phyloP scores from a whole-genome alignment of 75 land plant species.

The Adiantum capillusveneris region DNA sequence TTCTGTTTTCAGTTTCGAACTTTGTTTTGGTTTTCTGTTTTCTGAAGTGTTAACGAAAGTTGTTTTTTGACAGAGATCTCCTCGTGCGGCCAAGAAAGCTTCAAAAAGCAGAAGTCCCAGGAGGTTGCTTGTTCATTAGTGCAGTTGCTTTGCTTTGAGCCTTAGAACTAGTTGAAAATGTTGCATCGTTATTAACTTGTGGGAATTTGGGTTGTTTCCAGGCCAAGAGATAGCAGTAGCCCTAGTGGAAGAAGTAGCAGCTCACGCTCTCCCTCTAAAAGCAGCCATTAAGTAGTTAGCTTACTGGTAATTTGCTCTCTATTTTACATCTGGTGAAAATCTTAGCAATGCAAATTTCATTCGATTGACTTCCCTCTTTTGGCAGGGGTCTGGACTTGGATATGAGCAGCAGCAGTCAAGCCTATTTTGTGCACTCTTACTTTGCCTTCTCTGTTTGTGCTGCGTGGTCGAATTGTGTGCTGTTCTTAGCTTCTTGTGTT shows the following conservation, averaged over 20 bases:
- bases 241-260: conserved; percentile 63
- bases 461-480: not conserved
- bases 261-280: conserved; percentile 35
- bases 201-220: conserved; percentile 9
- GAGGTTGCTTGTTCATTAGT: conserved; percentile 36
- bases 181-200: no score
- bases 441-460: not conserved
- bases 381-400: not conserved
- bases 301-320: not conserved
- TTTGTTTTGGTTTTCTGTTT: not conserved
- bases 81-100: conserved; percentile 44
- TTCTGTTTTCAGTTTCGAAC: not conserved
- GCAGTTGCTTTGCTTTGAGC: not conserved
- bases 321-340: not conserved
- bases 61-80: conserved; percentile 7
- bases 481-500: not conserved
- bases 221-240: conserved; percentile 60
- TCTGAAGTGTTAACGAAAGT: no score
- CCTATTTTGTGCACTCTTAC: not conserved
- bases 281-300: conserved; percentile 12
- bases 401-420: not conserved
- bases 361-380: not conserved
- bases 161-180: not conserved
- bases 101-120: conserved; percentile 84
- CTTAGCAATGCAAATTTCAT: not conserved